Evolutionary conservation across 2,329 filamentous ascomycete species (phyloP).

Genomic region (Alternaria longipes): DNA sequence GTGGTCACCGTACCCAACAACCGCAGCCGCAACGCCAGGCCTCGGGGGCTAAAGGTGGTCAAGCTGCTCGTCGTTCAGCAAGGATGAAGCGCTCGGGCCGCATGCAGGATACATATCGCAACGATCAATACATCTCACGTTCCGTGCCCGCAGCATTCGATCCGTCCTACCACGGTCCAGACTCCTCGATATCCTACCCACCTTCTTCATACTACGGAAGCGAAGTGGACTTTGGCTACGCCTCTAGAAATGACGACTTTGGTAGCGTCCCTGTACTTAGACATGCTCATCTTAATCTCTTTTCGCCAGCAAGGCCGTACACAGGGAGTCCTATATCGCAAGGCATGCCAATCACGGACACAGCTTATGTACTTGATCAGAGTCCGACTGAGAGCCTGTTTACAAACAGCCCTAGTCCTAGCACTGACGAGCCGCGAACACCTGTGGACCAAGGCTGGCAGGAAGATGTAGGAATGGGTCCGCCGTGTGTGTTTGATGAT

Average conservation of each 20-base stretch:
- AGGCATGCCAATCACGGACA: conserved; percentile 12
- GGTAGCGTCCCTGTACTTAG: background rate
- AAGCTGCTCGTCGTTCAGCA: conserved; percentile 50
- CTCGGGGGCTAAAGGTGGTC: conserved; percentile 57
- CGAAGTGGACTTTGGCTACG: conserved; percentile 31
- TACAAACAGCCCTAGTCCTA: conserved; percentile 29
- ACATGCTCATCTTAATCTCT: background rate
- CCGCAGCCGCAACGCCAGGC: conserved; percentile 54
- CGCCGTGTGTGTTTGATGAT: conserved; percentile 18
- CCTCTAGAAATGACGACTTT: conserved; percentile 8
- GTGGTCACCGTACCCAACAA: conserved; percentile 37
- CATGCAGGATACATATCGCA: conserved; percentile 29
- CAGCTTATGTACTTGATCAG: conserved; percentile 30
- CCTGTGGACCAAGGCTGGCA: conserved; percentile 26
- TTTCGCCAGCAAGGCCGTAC: conserved; percentile 12
- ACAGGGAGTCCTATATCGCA: conserved; percentile 19
- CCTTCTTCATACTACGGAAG: conserved; percentile 33
- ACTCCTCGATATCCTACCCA: conserved; percentile 19
- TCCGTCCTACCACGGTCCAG: conserved; percentile 15
- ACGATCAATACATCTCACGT: conserved; percentile 31
- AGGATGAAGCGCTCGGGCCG: conserved; percentile 33
- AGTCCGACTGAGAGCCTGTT: conserved; percentile 36
- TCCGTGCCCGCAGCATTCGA: conserved; percentile 29
- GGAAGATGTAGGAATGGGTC: conserved; percentile 21
- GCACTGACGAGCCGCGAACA: conserved; percentile 33